Evolutionary conservation across 2,329 filamentous ascomycete genomes (phyloP).

Genomic region (Colletotrichum phormii): DNA sequence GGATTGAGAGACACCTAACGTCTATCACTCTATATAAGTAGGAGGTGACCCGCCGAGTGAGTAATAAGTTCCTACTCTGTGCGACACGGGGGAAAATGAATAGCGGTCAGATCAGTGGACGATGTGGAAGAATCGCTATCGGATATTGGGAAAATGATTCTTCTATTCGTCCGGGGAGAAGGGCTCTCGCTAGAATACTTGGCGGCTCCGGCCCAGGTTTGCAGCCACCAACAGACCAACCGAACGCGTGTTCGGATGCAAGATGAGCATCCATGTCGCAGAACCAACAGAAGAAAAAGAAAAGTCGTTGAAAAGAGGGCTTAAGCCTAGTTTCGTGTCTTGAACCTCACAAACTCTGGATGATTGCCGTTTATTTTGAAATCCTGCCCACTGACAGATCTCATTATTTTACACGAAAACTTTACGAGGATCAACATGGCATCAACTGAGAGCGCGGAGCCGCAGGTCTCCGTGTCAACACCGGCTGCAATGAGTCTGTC

Average conservation of each 20-base stretch:
- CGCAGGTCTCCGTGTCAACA: not conserved
- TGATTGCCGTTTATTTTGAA: not conserved
- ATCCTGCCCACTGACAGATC: not conserved
- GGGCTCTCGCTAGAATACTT: not conserved
- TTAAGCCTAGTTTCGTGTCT: not conserved
- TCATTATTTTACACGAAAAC: not conserved
- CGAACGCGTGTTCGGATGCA: not conserved
- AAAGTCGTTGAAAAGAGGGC: not conserved
- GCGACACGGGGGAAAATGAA: no score
- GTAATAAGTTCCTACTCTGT: no score
- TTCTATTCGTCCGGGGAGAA: not conserved
- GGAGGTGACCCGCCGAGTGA: no score
- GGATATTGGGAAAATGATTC: not conserved
- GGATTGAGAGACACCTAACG: no score
- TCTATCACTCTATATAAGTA: no score
- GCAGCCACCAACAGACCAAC: not conserved
- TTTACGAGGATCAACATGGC: not conserved
- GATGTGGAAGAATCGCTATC: not conserved
- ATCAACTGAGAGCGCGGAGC: not conserved
- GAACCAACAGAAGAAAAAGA: not conserved
- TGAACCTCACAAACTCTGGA: not conserved
- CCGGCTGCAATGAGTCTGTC: not conserved
- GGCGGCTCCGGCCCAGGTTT: not conserved
- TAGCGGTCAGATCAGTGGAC: no score
- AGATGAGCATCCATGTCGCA: not conserved